Conservation (phyloP, 2,329 filamentous ascomycete genomes). For the Beauveria sp. region DNA sequence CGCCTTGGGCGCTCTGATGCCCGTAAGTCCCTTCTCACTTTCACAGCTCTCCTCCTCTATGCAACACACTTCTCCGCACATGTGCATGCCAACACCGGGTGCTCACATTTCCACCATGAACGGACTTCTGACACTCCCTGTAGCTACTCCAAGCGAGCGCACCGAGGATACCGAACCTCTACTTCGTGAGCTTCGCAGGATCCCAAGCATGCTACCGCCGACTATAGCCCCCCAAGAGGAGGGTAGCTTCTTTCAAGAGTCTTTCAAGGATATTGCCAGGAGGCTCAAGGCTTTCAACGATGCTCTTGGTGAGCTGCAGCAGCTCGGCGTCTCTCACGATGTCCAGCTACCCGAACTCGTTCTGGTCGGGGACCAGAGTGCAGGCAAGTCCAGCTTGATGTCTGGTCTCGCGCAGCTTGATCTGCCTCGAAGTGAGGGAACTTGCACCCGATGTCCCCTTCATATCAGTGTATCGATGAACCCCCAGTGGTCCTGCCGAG, state of each 20-base stretch:
- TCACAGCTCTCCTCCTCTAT: neutral
- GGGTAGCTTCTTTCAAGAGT: constrained; percentile 35
- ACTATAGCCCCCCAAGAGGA: constrained; percentile 21
- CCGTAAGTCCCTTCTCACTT: constrained; percentile 23
- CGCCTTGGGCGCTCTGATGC: constrained; percentile 29
- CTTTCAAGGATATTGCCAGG: constrained; percentile 49
- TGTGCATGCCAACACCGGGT: neutral
- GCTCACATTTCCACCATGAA: neutral
- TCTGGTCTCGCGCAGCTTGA: constrained; percentile 62
- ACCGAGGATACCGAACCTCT: constrained; percentile 28
- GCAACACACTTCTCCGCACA: neutral
- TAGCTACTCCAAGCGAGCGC: constrained; percentile 31
- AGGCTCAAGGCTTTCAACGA: constrained; percentile 58
- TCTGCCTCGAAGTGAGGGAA: constrained; percentile 61
- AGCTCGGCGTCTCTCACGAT: constrained; percentile 64
- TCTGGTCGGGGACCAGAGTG: constrained; percentile 76
- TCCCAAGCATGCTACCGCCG: constrained; percentile 16
- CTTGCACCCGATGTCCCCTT: constrained; percentile 74
- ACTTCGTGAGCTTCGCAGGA: constrained; percentile 29
- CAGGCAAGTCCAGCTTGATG: constrained; percentile 68
- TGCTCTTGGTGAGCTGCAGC: constrained; percentile 59
- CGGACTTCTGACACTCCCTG: neutral
- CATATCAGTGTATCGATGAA: constrained; percentile 63
- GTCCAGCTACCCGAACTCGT: constrained; percentile 71
- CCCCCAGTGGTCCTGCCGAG: constrained; percentile 58